Base-by-base conservation (phyloP, 164 flowering plant genomes). In the Nymphaea thermarum region DNA sequence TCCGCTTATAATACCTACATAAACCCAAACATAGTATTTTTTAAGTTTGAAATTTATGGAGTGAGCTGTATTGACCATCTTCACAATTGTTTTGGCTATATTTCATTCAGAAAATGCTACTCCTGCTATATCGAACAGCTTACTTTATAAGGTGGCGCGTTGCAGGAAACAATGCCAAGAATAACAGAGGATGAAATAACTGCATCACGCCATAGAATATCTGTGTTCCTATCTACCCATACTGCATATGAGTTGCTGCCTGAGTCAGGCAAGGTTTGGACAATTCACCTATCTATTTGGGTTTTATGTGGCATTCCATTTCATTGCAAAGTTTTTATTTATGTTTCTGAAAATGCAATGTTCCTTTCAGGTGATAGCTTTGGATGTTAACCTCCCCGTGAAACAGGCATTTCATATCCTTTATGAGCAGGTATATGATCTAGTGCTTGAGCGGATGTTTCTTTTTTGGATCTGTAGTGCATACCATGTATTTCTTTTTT, bases 341-440 rank as follows among this genome's bases (percentile, higher is more conserved):
- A 6, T 5, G 14, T 43, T 70, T 18, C 65, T 65, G 53, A 25
- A 25, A 25, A 71, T 71, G 69, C 6, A 51, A 51, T 15, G 2
- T 5, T 51, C 51, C 64, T 66, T 73, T 68, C 85, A 92, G 98
- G 87, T 92, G 63, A 79, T 88, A 74, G 95, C 93, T 3, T 77
- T 92, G 78, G 98, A 90, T 72, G 84, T 88, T 43, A 79, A 84
- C 74, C 75, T 90, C 65, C 98, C 98, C 64, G 98, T 92, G 60
- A 88, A 89, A 69, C 96, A 92, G 81, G 98, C 98, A 68, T 93
- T 93, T 75, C 96, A 93, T 75, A 86, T 93, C 65, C 78, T 92
- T 60, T 80, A 85, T 68, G 98, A 90, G 77, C 98, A 92, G 96
- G 98, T 92, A 83, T 41, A 15, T 67, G 57, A 10, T 51, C 57